Evolutionary conservation across 257 asterid species (phyloP).

Genomic region (Solanum acaule): DNA sequence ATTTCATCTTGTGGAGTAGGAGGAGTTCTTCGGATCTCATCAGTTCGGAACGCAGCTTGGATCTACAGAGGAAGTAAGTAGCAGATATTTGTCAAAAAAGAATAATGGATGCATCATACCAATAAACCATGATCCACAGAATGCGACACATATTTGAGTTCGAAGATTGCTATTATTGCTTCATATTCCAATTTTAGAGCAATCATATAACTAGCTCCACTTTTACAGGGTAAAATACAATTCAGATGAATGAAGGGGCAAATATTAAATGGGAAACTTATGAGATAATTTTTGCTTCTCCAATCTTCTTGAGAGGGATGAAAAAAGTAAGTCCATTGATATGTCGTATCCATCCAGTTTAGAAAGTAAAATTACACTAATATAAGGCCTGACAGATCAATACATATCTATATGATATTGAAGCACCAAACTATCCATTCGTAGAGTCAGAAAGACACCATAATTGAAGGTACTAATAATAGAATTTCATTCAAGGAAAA

Average conservation of each 20-base stretch:
- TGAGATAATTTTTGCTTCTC: background rate
- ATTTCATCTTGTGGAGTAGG: slow-evolving; percentile 53
- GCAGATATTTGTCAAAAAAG: background rate
- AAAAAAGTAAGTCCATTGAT: background rate
- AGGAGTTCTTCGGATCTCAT: slow-evolving; percentile 45
- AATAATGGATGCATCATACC: background rate
- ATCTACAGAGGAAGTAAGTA: slow-evolving; percentile 6
- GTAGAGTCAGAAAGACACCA: background rate
- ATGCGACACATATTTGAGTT: background rate
- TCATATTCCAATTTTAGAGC: background rate
- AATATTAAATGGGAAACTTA: background rate
- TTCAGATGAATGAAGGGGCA: background rate
- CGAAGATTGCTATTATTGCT: background rate
- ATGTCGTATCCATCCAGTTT: no score
- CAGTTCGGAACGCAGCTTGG: slow-evolving; percentile 51
- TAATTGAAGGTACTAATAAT: background rate
- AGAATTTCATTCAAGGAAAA: background rate
- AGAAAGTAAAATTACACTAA: background rate
- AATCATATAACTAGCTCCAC: background rate
- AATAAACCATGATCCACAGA: background rate
- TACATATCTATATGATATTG: background rate
- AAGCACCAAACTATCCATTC: background rate
- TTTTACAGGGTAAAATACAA: background rate
- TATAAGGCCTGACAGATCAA: background rate
- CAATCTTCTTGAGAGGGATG: background rate